phyloP scores from a whole-genome alignment of 495 filamentous ascomycete genomes.

The Xylaria castorea region DNA sequence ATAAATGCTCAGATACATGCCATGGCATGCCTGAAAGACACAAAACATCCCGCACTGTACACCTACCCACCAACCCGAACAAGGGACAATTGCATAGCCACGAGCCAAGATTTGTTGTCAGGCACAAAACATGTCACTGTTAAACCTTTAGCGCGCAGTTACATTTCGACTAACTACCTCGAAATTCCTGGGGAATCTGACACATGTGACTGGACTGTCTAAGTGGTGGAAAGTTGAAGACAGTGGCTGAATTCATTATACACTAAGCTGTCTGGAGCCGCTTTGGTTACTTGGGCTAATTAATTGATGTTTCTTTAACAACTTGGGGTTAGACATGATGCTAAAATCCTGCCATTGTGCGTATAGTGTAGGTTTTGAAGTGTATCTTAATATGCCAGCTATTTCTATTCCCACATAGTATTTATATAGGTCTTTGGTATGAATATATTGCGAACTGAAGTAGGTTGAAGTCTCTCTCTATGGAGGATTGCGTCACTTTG shows the following conservation, averaged over 20 bases:
- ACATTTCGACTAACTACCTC: neutral
- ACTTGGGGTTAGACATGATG: neutral
- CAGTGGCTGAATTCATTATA: neutral
- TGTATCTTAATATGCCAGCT: neutral
- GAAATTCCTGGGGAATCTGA: neutral
- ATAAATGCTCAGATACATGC: constrained; percentile 16
- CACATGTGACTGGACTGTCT: neutral
- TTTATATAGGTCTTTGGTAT: neutral
- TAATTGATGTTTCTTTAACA: neutral
- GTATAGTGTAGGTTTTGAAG: neutral
- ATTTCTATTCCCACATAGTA: neutral
- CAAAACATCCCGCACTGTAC: constrained; percentile 11
- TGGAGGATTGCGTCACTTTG: neutral
- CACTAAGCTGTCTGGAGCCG: neutral
- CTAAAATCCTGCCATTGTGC: neutral
- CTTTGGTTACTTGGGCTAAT: neutral
- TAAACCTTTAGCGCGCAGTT: neutral
- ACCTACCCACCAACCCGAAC: neutral
- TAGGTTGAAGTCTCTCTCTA: neutral
- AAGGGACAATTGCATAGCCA: constrained; percentile 19
- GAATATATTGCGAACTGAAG: neutral
- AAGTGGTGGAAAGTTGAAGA: neutral
- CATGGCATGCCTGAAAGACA: constrained; percentile 6
- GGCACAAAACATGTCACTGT: constrained; percentile 19
- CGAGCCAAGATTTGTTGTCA: constrained; percentile 8